Evolutionary conservation across 495 filamentous ascomycete genomes (phyloP), one percentile per base, ranked within the genome.

Genomic region (Thermothielavioides terrestris): DNA sequence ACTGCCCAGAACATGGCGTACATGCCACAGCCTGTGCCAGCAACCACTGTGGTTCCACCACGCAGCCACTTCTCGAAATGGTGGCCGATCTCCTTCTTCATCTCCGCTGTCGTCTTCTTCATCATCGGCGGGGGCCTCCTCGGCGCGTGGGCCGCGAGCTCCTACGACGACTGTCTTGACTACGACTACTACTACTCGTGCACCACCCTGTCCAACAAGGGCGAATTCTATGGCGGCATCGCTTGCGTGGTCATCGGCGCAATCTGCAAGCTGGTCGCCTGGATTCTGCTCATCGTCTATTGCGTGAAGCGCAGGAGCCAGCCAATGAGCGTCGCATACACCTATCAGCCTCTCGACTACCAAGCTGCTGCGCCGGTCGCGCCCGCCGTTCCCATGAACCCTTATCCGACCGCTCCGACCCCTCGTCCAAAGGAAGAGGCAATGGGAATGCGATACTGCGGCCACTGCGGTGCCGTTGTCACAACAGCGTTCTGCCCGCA

Each of bases 81-180:
- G 42, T 45, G 42, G 42, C 42, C 42, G 6, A 22, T 45, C 42
- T 32, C 28, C 42, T 45, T 45, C 42, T 45, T 45, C 42, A 23
- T 45, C 30, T 18, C 20, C 30, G 42, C 42, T 20, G n/a, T 45
- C 30, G 15, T 45, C 42, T 34, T 45, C 28, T 23, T 45, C 42
- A 45, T 45, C 42, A 25, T 35, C 42, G 42, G 42, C 28, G 42
- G 42, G 4, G 42, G 18, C 42, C 42, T 45, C 1, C 6, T 45
- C 12, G 42, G 42, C 42, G 30, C 6, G 20, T 45, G 30, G 28
- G 9, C 28, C 18, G 28, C 42, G 12, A 35, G 10, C 42, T 10
- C 18, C 20, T 45, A 6, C 18, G 1, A 22, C 28, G 7, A 20
- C 28, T 34, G n/a, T n/a, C n/a, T n/a, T n/a, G n/a, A 1, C 3